These are phyloP conservation scores for Aspergillus bombycis DNA, from an alignment of 2,329 filamentous ascomycete species.

Conservation along the genomic window DNA sequence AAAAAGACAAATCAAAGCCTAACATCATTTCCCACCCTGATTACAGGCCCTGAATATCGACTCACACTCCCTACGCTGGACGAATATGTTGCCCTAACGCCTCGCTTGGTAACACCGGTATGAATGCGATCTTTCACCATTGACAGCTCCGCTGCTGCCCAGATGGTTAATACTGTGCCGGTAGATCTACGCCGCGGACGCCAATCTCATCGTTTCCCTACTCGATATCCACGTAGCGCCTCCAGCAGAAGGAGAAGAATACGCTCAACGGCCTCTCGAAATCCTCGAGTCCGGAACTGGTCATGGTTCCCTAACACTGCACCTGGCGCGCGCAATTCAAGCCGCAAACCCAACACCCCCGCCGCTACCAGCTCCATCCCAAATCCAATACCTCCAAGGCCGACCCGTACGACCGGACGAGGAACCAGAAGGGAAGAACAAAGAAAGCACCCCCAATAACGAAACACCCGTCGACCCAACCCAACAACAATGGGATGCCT, in stretches of 20 bases:
- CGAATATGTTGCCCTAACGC: slow-evolving; percentile 70
- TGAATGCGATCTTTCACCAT: slow-evolving; percentile 24
- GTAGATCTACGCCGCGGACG: slow-evolving; percentile 75
- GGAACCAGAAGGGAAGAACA: slow-evolving; percentile 3
- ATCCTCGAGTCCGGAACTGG: slow-evolving; percentile 85
- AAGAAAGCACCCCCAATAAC: slow-evolving; percentile 12
- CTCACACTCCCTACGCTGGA: slow-evolving; percentile 69
- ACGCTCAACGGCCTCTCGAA: slow-evolving; percentile 58
- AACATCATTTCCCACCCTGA: background rate
- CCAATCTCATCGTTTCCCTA: slow-evolving; percentile 73
- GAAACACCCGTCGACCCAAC: slow-evolving; percentile 15
- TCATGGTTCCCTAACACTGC: slow-evolving; percentile 77
- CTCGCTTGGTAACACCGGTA: slow-evolving; percentile 75
- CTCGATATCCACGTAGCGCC: slow-evolving; percentile 70
- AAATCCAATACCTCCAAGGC: slow-evolving; percentile 35
- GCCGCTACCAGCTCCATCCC: slow-evolving; percentile 40
- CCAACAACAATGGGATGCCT: slow-evolving; percentile 48
- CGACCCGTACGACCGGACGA: slow-evolving; percentile 28
- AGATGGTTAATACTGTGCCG: slow-evolving; percentile 18
- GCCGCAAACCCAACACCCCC: slow-evolving; percentile 66
- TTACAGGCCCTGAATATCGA: slow-evolving; percentile 53
- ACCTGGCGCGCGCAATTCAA: slow-evolving; percentile 75
- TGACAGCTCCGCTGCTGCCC: background rate
- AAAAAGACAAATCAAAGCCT: background rate
- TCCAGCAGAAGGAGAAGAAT: slow-evolving; percentile 33